Base-by-base conservation (phyloP, 371 early-diverging fungal genomes). In the Dinochytrium kinnereticum region DNA sequence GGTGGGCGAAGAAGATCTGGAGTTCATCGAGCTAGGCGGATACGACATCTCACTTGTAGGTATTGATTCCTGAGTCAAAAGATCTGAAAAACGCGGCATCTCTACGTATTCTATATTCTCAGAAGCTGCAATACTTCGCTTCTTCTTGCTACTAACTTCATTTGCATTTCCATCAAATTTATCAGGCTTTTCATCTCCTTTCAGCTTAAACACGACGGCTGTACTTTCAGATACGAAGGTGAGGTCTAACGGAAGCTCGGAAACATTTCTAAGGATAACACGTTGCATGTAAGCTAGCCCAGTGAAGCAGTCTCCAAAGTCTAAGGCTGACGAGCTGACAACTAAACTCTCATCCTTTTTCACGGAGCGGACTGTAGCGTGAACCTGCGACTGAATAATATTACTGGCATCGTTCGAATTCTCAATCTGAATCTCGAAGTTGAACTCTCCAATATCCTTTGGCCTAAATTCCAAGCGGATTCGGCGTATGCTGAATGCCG, bases 261-360 rank as follows among this genome's bases (percentile, higher is more conserved):
- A 88, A 17, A 95, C 86, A 80, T 98, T 98, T 51, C 90, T 92
- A 57, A 98, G 81, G 0, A 91, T 86, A 10, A 98, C 82, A 39
- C 90, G 88, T 64, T 91, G 90, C 64, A 89, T 88, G 31, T 90
- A 89, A 94, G 94, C 94, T 31, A 59, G 1, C 15, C 98, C 98
- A 37, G 95, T 92, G 68, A 90, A 89, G 76, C 96, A 96, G 72
- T 96, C 95, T 33, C 97, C 97, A 86, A 98, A 98, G 80, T 98
- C 97, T 13, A 98, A 70, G 2, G 90, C 83, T 7, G 24, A 7
- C 39, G 67, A 90, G 67, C 90, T 91, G 40, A 98, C 88, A 0
- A 91, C 84, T 39, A 93, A 76, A 0, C 91, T 86, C 70, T 94
- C 96, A 65, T 96, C 92, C 40, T 89, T 86, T 61, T 89, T 83